Base-by-base conservation (phyloP, 164 flowering plant genomes). In the Cinnamomum chago region DNA sequence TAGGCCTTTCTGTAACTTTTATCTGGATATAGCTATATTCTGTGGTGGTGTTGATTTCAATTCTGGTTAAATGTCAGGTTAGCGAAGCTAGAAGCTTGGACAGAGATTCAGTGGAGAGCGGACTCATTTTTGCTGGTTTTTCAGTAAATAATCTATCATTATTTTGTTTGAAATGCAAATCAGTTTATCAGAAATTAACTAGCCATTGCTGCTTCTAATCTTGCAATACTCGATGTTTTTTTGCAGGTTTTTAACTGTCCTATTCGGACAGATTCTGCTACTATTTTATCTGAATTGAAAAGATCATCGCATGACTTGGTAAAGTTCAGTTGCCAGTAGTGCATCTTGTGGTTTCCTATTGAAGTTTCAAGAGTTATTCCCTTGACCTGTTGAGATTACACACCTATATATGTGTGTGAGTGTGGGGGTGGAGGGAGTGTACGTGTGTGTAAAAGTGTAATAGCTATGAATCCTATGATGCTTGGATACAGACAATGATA, bases 261-360 rank as follows among this genome's bases (percentile, higher is more conserved):
- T 24, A 92, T 95, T 68, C 86, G 98, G 75, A 78, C 84, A 30
- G 99, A 95, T 80, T 95, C 99, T 50, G 95, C 94, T 27, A 70
- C 89, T 58, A 86, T 93, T 67, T 80, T 95, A 78, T 83, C 88
- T 73, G 98, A 93, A 79, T 79, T 95, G 55, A 92, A 86, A 86
- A 86, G 81, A 76, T 90, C 99, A 18, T 90, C 99, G 10, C 98
- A 95, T 83, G 98, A 93, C 82, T 86, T 93, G 97, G 99, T 95
- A 86, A 81, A 84, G 10, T 23, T 25, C 27, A 58, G 20, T 50
- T 18, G 3, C 25, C 50, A 58, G 40, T 24, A 18, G 13, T 60
- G 50, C 47, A 68, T 68, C n/a, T 47, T 35, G 20, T 67, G 18
- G 17, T 55, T 55, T 55, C 60, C n/a, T 20, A 55, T 55, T 3